Percentiles rank a stretch among this genome's conserved stretches.
Conservation (phyloP, 352 stramenopile species). For the Globisporangium okanoganense region DNA sequence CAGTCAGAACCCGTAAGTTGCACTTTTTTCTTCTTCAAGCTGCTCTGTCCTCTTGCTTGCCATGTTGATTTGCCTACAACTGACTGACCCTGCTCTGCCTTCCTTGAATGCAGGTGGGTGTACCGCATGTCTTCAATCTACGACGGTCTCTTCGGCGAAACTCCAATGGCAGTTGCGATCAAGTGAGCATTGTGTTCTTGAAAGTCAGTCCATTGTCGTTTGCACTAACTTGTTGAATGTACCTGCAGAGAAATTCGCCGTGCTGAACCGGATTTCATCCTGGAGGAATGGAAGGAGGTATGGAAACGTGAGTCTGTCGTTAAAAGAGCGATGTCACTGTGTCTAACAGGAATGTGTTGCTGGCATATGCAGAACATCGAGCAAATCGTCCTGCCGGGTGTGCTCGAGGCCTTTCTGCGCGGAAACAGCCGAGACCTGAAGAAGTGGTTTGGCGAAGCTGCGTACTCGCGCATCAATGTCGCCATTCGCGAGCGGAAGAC, state of each 20-base stretch:
- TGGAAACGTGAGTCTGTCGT: neutral
- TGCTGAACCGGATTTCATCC: slow-evolving; percentile 95
- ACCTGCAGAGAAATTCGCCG: slow-evolving; percentile 87
- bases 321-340: neutral
- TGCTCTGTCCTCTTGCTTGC: slow-evolving; percentile 5
- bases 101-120: slow-evolving; percentile 73
- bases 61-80: neutral
- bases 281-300: slow-evolving; percentile 94
- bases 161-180: slow-evolving; percentile 93
- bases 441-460: slow-evolving; percentile 94
- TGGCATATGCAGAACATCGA: slow-evolving; percentile 73
- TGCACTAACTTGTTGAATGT: neutral
- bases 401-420: slow-evolving; percentile 94
- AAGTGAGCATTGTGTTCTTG: slow-evolving; percentile 43
- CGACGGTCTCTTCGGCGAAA: slow-evolving; percentile 97
- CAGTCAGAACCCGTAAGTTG: slow-evolving; percentile 94
- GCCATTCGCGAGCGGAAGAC: slow-evolving; percentile 94
- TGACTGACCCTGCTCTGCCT: neutral
- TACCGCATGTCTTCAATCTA: slow-evolving; percentile 98
- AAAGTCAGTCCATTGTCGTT: neutral
- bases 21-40: neutral
- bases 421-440: slow-evolving; percentile 95
- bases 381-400: slow-evolving; percentile 91
- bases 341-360: neutral
- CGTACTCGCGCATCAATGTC: slow-evolving; percentile 93